Base-by-base conservation (phyloP, 345 rosid genomes). In the Alliaria petiolata region DNA sequence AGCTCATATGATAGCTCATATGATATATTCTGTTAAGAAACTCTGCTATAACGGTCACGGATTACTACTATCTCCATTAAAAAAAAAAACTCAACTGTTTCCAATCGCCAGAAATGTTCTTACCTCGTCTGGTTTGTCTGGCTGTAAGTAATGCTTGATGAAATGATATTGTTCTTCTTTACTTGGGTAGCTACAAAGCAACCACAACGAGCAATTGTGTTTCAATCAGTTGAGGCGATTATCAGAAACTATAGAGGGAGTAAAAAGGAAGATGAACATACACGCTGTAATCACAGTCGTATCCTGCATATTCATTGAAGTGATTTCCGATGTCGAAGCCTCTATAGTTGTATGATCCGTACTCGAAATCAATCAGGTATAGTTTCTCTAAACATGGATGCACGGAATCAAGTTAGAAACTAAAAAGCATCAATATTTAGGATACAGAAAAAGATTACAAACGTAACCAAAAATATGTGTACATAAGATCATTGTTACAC, bases 301-400 rank as follows among this genome's bases (percentile, higher is more conserved):
- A 89, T 83, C 95, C 97, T 43, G 89, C 97, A 71, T 87, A 95
- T 85, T 91, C 99, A 51, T 80, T 87, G 89, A 95, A 91, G 86
- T 91, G 96, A 79, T 91, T 91, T 62, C 97, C 99, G 12, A 95
- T 88, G 80, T 95, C 99, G 55, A 17, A 95, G 71, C 97, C 97
- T 84, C 97, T 85, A 78, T 86, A 89, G 76, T 79, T 91, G 87
- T 95, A 91, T 39, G 99, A 91, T 9, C 96, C 95, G 20, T 95
- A 89, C 83, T 91, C 99, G 55, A 95, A 95, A 82, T 95, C 99
- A 60, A 95, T 95, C 73, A 95, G 40, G 85, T 91, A 85, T 47
- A 89, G 95, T 66, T 82, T 87, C 84, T 80, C 99, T 95, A 83
- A 22, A 64, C 60, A 66, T 76, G 56, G 53, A 55, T 12, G 7